phyloP scores from a whole-genome alignment of 768 basidiomycete species.

The Leccinum rimulosum region DNA sequence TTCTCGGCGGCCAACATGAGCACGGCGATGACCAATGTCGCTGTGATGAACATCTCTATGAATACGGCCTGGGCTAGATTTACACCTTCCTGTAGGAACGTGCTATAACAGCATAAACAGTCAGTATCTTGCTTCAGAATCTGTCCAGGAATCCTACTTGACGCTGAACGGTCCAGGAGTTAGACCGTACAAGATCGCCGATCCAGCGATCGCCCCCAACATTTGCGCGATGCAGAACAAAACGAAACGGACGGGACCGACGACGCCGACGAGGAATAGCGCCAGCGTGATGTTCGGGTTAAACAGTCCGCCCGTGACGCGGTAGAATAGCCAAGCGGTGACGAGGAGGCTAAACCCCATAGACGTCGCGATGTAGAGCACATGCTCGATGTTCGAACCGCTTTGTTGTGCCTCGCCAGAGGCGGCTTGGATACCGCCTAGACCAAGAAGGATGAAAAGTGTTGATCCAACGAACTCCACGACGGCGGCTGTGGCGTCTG shows the following conservation, averaged over 20 bases:
- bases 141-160: slow-evolving; percentile 39
- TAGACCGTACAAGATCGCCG: slow-evolving; percentile 52
- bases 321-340: slow-evolving; percentile 67
- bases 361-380: slow-evolving; percentile 55
- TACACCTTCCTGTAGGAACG: slow-evolving; percentile 42
- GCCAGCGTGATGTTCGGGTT: slow-evolving; percentile 63
- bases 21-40: slow-evolving; percentile 57
- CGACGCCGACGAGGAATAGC: slow-evolving; percentile 53
- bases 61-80: slow-evolving; percentile 60
- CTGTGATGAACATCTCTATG: slow-evolving; percentile 71
- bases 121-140: neutral
- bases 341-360: slow-evolving; percentile 64
- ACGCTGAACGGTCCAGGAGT: slow-evolving; percentile 54
- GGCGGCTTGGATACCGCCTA: slow-evolving; percentile 63
- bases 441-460: slow-evolving; percentile 62
- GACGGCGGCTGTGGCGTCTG: slow-evolving; percentile 48
- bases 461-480: slow-evolving; percentile 61
- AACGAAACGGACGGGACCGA: slow-evolving; percentile 54
- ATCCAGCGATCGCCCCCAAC: slow-evolving; percentile 55
- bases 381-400: slow-evolving; percentile 38
- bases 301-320: slow-evolving; percentile 62
- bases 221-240: slow-evolving; percentile 64
- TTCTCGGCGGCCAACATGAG: slow-evolving; percentile 75
- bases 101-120: slow-evolving; percentile 36
- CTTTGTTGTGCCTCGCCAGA: slow-evolving; percentile 34